Percentiles rank a stretch among this genome's conserved stretches.
Evolutionary conservation across 208 protist species (phyloP).

Genomic region (Leishmania amazonensis): DNA sequence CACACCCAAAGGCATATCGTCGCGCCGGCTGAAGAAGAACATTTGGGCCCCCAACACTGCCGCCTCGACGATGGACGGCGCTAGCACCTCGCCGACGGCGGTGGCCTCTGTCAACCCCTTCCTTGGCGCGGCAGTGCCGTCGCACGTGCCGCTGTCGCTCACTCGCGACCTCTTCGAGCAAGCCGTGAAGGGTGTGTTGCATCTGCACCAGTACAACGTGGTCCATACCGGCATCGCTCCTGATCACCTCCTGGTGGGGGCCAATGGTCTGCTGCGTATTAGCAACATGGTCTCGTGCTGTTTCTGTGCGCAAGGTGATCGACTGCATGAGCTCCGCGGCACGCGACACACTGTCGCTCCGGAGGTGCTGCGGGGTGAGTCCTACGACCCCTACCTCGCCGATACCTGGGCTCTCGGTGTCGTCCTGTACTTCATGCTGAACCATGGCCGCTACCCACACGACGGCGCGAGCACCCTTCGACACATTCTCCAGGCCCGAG

Average conservation of each 20-base stretch:
- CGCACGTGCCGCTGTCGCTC: constrained; percentile 20
- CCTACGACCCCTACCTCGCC: constrained; percentile 79
- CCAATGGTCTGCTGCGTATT: constrained; percentile 67
- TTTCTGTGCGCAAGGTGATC: constrained; percentile 50
- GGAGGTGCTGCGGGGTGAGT: constrained; percentile 65
- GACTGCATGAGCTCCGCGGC: constrained; percentile 63
- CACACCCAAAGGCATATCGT: background rate
- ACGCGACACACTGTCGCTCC: constrained; percentile 88
- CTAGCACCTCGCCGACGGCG: background rate
- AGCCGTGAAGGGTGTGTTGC: constrained; percentile 67
- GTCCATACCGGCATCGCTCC: constrained; percentile 85
- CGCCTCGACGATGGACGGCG: background rate
- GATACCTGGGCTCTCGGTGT: constrained; percentile 87
- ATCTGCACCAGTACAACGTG: constrained; percentile 76
- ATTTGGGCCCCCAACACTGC: background rate
- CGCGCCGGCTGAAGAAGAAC: constrained; percentile 4
- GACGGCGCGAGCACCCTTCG: constrained; percentile 89
- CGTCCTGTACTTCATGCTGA: constrained; percentile 88
- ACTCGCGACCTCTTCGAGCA: constrained; percentile 63
- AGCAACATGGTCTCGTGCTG: constrained; percentile 77
- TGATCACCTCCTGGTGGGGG: constrained; percentile 81
- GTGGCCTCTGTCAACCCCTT: constrained; percentile 2
- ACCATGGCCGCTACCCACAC: constrained; percentile 83
- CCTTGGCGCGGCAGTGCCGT: background rate
- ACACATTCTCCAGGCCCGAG: constrained; percentile 72